Evolutionary conservation across 148 eudicot genomes (phyloP).

Genomic region (Silene conica): DNA sequence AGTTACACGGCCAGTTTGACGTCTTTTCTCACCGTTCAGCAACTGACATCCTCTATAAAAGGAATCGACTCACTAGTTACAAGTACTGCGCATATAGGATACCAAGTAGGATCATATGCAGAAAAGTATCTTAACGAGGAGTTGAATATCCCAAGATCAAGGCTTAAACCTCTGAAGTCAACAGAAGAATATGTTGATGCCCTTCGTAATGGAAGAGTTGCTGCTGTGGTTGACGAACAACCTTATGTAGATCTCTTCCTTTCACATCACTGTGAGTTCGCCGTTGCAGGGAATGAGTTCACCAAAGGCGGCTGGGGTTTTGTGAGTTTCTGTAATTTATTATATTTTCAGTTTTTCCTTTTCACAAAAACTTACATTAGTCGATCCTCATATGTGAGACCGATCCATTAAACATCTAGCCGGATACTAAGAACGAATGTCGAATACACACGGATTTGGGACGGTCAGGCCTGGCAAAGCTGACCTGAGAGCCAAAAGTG

Average conservation of each 20-base stretch:
- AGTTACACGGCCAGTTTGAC: slow-evolving; percentile 96
- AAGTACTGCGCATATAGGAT: slow-evolving; percentile 54
- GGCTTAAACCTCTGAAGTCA: slow-evolving; percentile 61
- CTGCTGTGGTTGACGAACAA: slow-evolving; percentile 85
- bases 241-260: slow-evolving; percentile 70
- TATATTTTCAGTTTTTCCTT: not conserved
- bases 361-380: not conserved
- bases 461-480: too few relatives aligned
- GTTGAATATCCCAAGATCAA: slow-evolving; percentile 56
- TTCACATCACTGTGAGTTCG: slow-evolving; percentile 53
- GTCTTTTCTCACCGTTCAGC: slow-evolving; percentile 82
- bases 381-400: not conserved
- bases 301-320: slow-evolving; percentile 90
- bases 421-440: not conserved
- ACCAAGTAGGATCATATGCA: slow-evolving; percentile 79
- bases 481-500: too few relatives aligned
- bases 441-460: not conserved
- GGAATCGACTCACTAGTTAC: slow-evolving; percentile 70
- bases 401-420: not conserved
- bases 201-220: slow-evolving; percentile 53
- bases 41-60: slow-evolving; percentile 54
- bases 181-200: slow-evolving; percentile 64
- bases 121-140: slow-evolving; percentile 57
- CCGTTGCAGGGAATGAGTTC: slow-evolving; percentile 65
- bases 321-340: slow-evolving; percentile 46